These are phyloP conservation scores for Sarcocystis neurona DNA, from an alignment of 169 alveolate genomes.

Conservation along the genomic window DNA sequence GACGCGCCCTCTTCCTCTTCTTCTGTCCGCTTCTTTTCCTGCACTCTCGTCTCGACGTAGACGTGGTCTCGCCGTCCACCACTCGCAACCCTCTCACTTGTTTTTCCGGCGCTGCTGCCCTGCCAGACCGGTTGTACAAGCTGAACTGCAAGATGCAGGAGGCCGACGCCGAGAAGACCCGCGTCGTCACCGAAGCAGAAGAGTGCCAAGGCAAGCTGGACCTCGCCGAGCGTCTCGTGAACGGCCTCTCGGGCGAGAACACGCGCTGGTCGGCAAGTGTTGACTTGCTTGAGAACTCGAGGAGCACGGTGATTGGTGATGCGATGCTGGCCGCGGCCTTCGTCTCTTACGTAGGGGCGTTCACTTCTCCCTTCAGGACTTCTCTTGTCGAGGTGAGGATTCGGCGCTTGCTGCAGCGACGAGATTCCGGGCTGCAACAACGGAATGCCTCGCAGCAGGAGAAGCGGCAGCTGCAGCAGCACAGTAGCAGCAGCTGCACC, in stretches of 20 bases:
- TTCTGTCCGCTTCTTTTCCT: not conserved
- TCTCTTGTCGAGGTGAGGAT: conserved; percentile 80
- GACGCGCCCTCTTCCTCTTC: no score
- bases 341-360: conserved; percentile 95
- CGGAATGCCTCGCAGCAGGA: no score
- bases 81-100: no score
- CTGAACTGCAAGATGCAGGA: conserved; percentile 86
- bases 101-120: no score
- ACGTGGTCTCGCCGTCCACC: no score
- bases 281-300: conserved; percentile 83
- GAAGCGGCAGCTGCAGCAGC: no score
- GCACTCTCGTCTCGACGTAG: no score
- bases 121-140: conserved; percentile 77
- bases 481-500: no score
- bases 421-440: no score
- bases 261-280: conserved; percentile 95
- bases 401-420: not conserved
- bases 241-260: conserved; percentile 94
- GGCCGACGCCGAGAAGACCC: conserved; percentile 86
- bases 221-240: conserved; percentile 93
- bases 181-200: conserved; percentile 88
- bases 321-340: conserved; percentile 93
- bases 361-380: conserved; percentile 88
- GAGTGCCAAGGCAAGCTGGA: conserved; percentile 87
- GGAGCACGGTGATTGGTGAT: conserved; percentile 91